Evolutionary conservation across 2,329 filamentous ascomycete species (phyloP).

Genomic region (Geosmithia putterillii): DNA sequence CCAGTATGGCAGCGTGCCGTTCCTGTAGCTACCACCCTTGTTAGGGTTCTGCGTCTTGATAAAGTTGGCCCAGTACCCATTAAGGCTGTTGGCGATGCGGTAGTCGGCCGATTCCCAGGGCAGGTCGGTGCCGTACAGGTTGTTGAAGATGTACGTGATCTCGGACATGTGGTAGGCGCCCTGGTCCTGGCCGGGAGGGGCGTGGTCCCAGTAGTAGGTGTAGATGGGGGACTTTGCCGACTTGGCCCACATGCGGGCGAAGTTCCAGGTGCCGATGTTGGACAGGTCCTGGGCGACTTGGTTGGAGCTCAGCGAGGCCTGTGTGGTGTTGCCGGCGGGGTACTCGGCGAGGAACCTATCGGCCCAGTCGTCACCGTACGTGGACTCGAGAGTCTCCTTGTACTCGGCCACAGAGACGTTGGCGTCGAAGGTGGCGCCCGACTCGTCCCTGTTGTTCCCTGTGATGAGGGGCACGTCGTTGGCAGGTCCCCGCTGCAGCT

Average conservation of each 20-base stretch:
- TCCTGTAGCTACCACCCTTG: neutral
- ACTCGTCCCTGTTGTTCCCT: slow-evolving; percentile 5
- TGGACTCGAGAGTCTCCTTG: slow-evolving; percentile 29
- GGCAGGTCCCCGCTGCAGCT: slow-evolving; percentile 3
- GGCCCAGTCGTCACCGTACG: slow-evolving; percentile 6
- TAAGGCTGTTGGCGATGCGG: slow-evolving; percentile 4
- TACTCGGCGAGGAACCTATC: slow-evolving; percentile 9
- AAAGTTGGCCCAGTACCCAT: slow-evolving; percentile 1
- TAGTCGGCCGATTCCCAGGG: slow-evolving; percentile 3
- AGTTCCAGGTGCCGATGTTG: slow-evolving; percentile 2
- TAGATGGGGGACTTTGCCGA: slow-evolving; percentile 1
- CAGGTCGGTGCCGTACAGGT: slow-evolving; percentile 12
- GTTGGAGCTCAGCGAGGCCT: neutral
- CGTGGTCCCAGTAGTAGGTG: slow-evolving; percentile 11
- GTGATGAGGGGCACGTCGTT: slow-evolving; percentile 6
- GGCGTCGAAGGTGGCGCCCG: slow-evolving; percentile 46
- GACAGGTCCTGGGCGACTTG: neutral
- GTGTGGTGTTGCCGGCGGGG: slow-evolving; percentile 11
- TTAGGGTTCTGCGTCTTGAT: slow-evolving; percentile 1
- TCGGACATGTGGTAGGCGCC: slow-evolving; percentile 24
- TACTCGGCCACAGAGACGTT: slow-evolving; percentile 52
- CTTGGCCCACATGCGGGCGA: slow-evolving; percentile 1
- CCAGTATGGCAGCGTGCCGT: neutral
- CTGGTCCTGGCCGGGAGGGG: slow-evolving; percentile 17
- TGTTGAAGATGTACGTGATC: slow-evolving; percentile 23